These are phyloP conservation scores for Claviceps humidiphila DNA, from an alignment of 2,329 filamentous ascomycete genomes.

Conservation along the genomic window DNA sequence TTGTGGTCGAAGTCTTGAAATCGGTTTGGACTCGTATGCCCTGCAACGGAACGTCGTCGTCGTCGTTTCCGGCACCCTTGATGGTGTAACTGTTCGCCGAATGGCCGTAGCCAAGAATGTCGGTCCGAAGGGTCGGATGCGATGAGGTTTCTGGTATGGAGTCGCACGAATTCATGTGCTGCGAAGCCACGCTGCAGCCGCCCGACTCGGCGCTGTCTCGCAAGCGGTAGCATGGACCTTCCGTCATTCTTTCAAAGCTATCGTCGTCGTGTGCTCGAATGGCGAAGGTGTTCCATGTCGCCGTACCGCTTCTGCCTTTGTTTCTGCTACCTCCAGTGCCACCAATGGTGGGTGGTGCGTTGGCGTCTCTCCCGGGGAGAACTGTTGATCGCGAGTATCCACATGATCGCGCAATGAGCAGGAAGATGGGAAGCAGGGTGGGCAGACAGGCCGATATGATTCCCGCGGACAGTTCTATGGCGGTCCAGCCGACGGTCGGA, in stretches of 20 bases:
- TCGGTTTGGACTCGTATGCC: constrained; percentile 25
- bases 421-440: constrained; percentile 33
- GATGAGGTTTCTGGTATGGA: neutral
- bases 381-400: constrained; percentile 23
- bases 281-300: constrained; percentile 8
- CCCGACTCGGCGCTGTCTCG: constrained; percentile 18
- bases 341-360: constrained; percentile 11
- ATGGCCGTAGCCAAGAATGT: constrained; percentile 18
- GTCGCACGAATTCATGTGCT: neutral
- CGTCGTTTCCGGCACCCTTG: constrained; percentile 14
- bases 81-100: constrained; percentile 19
- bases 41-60: constrained; percentile 25
- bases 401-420: constrained; percentile 22
- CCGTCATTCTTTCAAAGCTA: constrained; percentile 6
- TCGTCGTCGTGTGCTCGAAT: constrained; percentile 3
- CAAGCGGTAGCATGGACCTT: constrained; percentile 19
- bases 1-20: constrained; percentile 17
- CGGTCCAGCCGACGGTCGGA: constrained; percentile 32
- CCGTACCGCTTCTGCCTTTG: constrained; percentile 8
- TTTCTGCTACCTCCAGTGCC: constrained; percentile 7
- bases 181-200: constrained; percentile 3
- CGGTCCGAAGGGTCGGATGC: constrained; percentile 18
- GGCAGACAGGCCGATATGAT: constrained; percentile 41
- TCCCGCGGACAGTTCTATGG: constrained; percentile 34
- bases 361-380: constrained; percentile 13